A percentile compares a stretch with the other conserved stretches of the same genome.
Conservation (phyloP, 1,284 basidiomycete genomes). For the Puccinia hordei region DNA sequence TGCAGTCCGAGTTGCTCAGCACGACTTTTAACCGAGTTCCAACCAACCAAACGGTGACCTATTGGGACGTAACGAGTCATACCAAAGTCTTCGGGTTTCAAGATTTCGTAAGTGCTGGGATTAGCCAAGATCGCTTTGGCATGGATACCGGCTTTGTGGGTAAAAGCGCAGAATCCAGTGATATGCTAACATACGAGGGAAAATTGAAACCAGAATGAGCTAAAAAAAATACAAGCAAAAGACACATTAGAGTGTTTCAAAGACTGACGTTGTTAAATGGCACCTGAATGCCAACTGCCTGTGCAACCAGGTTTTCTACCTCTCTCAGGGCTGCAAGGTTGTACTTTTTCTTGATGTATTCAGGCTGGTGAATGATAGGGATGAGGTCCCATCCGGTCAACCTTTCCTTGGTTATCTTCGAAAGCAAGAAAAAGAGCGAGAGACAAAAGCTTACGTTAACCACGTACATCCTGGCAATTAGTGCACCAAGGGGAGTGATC, state of each 20-base stretch:
- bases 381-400: not conserved
- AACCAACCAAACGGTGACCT: slow-evolving; percentile 93
- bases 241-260: not conserved
- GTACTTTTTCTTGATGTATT: slow-evolving; percentile 99
- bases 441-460: slow-evolving; percentile 45
- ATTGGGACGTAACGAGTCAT: slow-evolving; percentile 97
- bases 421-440: not conserved
- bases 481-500: slow-evolving; percentile 95
- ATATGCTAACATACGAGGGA: slow-evolving; percentile 61
- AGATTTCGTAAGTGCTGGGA: slow-evolving; percentile 95
- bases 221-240: slow-evolving; percentile 11
- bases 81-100: slow-evolving; percentile 96
- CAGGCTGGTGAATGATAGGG: slow-evolving; percentile 67
- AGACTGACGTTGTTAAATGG: slow-evolving; percentile 87
- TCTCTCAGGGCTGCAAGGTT: slow-evolving; percentile 96
- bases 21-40: slow-evolving; percentile 99
- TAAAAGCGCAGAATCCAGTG: slow-evolving; percentile 97
- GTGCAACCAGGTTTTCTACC: slow-evolving; percentile 97
- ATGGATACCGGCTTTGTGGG: slow-evolving; percentile 99
- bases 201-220: slow-evolving; percentile 26
- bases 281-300: slow-evolving; percentile 96
- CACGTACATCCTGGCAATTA: slow-evolving; percentile 88
- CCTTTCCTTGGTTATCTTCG: not conserved
- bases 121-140: slow-evolving; percentile 99
- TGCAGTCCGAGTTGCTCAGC: slow-evolving; percentile 91